Evolutionary conservation across 805 yeast species (phyloP), one percentile per base, ranked within the genome.

Genomic region (Monosporozyma aerobia): DNA sequence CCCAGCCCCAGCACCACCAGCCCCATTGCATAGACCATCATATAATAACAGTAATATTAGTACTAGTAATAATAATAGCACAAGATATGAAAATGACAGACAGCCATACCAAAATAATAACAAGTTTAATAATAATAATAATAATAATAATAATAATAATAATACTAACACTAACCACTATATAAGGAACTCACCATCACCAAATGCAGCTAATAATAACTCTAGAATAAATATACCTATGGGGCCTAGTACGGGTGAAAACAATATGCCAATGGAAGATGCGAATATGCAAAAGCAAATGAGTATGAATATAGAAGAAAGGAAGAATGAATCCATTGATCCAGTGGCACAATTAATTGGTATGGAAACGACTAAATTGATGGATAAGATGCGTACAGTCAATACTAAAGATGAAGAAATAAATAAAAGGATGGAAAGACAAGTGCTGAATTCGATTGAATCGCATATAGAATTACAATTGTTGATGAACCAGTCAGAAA

Each of bases 391-490:
- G 10, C 2, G 4, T 5, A 23, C 4, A 23, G 9, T 43, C 5
- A 43, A 43, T 5, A 3, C 19, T 19, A 19, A 19, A 6, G 45
- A 22, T 43, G 30, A 43, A 43, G 45, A 43, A 22, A 23, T 43
- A 13, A 45, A 40, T 19, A 56, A 57, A 6, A 67, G 64, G 40
- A 53, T 61, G 27, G 72, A 69, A 39, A 55, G 62, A 27, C 65
- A 61, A 3, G 51, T 60, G 2, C 37, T 69, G 43, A 62, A 63
- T 30, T 22, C 45, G 6, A 25, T 22, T 4, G 30, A 43, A 22
- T 43, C 29, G 2, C 11, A 43, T 43, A 22, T 43, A 9, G 45
- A 43, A 43, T 43, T 43, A 25, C 45, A 43, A 10, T 43, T 43
- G 23, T 4, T 43, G 11, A 43, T 43, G 23, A 63, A 63, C 0